phyloP scores from a whole-genome alignment of 306 rosid species.

The Sechiopsis laciniata region DNA sequence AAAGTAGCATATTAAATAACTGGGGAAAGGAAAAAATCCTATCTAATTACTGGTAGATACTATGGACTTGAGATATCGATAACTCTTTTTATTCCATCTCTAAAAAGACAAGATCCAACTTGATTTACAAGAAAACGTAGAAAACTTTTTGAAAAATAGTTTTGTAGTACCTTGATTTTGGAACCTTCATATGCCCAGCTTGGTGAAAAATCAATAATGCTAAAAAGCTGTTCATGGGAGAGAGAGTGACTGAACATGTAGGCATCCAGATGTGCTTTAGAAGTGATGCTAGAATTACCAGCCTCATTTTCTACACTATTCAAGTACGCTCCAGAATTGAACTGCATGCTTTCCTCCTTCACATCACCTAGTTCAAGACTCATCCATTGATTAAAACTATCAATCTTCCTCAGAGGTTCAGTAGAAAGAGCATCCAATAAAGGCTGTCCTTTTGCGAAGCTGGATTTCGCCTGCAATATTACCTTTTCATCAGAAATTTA shows the following conservation, averaged over 20 bases:
- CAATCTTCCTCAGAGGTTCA: conserved; percentile 62
- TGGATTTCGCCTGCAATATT: conserved; percentile 36
- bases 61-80: conserved; percentile 7
- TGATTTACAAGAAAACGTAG: conserved; percentile 13
- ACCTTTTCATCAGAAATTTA: conserved; percentile 36
- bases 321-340: conserved; percentile 55
- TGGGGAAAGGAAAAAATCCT: not conserved
- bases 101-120: not conserved
- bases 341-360: conserved; percentile 47
- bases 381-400: conserved; percentile 87
- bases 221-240: conserved; percentile 72
- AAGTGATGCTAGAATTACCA: conserved; percentile 40
- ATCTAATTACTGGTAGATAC: conserved; percentile 12
- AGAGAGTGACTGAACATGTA: conserved; percentile 63
- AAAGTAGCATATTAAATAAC: conserved; percentile 15
- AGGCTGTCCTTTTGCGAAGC: conserved; percentile 36
- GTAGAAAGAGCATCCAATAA: conserved; percentile 35
- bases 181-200: conserved; percentile 65
- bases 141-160: conserved; percentile 23
- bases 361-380: conserved; percentile 74
- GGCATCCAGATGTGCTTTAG: conserved; percentile 46
- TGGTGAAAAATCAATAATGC: conserved; percentile 75
- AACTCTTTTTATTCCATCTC: conserved; percentile 2
- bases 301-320: conserved; percentile 52
- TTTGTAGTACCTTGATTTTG: conserved; percentile 49